phyloP scores from a whole-genome alignment of 108 stramenopile species.

The Aurantiochytrium sp. region DNA sequence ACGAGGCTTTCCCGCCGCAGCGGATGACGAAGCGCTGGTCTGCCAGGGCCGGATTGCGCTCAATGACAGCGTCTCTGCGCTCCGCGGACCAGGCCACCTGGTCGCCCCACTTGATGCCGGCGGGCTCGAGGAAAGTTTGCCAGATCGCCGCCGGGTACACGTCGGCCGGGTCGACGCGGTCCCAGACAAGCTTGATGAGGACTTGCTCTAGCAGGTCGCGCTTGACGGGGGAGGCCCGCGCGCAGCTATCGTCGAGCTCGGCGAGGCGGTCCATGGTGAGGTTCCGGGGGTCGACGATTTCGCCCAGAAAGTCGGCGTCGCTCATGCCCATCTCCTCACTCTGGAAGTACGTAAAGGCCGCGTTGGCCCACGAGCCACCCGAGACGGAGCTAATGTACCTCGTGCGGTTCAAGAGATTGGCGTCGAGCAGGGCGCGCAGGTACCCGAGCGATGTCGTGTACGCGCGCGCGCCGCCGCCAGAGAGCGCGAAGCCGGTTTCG shows the following conservation, averaged over 20 bases:
- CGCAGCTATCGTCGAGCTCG: neutral
- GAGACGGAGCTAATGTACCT: neutral
- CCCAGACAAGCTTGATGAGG: neutral
- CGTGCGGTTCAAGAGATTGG: neutral
- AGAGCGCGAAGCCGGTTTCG: neutral
- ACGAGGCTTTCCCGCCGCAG: neutral
- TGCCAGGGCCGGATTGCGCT: neutral
- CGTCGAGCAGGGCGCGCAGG: conserved; percentile 16
- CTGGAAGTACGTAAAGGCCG: neutral
- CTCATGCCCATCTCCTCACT: neutral
- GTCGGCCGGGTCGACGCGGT: neutral
- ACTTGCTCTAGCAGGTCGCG: neutral
- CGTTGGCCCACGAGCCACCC: conserved; percentile 1
- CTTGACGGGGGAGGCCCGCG: conserved; percentile 3
- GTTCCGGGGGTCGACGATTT: neutral
- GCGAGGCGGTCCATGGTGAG: neutral
- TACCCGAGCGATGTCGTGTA: neutral
- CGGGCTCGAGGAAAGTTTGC: neutral
- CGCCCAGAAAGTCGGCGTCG: neutral
- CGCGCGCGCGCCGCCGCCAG: neutral
- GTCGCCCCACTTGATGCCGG: neutral
- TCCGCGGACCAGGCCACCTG: neutral
- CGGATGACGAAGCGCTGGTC: neutral
- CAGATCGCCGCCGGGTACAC: neutral
- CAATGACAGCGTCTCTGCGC: neutral